Conservation (phyloP, 208 protist genomes). For the Leishmania martiniquensis region DNA sequence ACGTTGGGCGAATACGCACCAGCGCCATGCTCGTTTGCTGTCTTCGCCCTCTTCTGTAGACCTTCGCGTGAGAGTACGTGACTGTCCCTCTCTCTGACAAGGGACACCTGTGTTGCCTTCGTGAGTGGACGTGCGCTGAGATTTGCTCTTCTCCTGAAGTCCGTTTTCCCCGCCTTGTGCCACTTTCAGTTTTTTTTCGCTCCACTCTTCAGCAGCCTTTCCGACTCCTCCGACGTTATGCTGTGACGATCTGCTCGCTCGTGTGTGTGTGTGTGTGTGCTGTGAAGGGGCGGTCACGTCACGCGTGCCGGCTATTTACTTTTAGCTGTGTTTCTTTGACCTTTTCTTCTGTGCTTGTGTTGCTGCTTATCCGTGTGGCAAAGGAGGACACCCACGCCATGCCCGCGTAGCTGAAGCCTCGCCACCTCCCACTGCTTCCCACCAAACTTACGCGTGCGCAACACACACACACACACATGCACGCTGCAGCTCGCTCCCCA, state of each 20-base stretch:
- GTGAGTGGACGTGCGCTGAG: no score
- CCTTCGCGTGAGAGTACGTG: not conserved
- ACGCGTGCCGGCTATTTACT: not conserved
- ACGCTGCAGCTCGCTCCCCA: not conserved
- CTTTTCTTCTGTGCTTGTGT: no score
- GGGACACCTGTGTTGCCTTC: no score
- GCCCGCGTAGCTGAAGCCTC: no score
- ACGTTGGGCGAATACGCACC: not conserved
- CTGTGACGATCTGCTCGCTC: not conserved
- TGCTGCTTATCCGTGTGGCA: not conserved
- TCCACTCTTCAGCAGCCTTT: not conserved
- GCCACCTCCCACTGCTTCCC: no score
- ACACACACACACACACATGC: not conserved
- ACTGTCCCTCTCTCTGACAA: not conserved
- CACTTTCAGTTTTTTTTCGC: no score
- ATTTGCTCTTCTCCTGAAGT: no score
- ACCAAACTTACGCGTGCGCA: no score
- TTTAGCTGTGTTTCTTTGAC: not conserved
- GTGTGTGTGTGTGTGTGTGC: not conserved
- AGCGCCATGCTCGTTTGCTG: not conserved
- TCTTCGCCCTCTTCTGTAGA: not conserved
- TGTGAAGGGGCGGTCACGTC: not conserved
- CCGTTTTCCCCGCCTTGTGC: no score
- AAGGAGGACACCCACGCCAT: no score
- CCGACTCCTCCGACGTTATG: not conserved